Evolutionary conservation across 192 early-diverging fungal genomes (phyloP), one percentile per base, ranked within the genome.

Genomic region (Rhizophagus sp.): DNA sequence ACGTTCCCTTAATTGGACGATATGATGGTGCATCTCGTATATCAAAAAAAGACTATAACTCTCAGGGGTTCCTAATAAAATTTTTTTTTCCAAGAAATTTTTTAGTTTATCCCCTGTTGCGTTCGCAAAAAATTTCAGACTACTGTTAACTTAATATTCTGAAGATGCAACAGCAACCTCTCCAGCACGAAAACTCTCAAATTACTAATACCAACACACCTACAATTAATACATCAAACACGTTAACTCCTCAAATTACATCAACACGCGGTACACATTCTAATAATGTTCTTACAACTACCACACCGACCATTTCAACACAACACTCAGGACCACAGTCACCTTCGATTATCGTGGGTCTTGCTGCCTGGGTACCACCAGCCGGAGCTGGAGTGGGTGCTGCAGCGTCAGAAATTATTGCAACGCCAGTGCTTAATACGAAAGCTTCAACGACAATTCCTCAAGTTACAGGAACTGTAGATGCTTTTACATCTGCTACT

Each of bases 131-230:
- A 33, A 33, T 34, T 67, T 33, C 15, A 17, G 11, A 64, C 63
- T 33, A 57, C 52, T 57, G 17, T 57, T 57, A 57, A 57, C 52
- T 57, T 57, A 67, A 67, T 67, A 67, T 67, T 12, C 27, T 33
- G 13, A 67, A 67, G 65, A 67, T 67, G 65, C 68, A 70, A 70
- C 68, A 70, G 36, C 11, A 12, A 34, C 33, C 36, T n/a, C 33
- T 44, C 68, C 33, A 70, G 68, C 68, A 70, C 68, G 68, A 70
- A 70, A 70, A 70, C 39, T 39, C 36, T n/a, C 68, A 70, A 70
- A 57, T 57, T 22, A 44, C 68, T 24, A 70, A 70, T 39, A 70
- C 39, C 19, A 70, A 44, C 39, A 7, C 19, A 41, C 36, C 11
- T 10, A 39, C 33, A 44, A 39, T 44, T 70, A 41, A 70, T 70